Conservation (phyloP, 1,284 basidiomycete species). For the Dichomitus squalens region DNA sequence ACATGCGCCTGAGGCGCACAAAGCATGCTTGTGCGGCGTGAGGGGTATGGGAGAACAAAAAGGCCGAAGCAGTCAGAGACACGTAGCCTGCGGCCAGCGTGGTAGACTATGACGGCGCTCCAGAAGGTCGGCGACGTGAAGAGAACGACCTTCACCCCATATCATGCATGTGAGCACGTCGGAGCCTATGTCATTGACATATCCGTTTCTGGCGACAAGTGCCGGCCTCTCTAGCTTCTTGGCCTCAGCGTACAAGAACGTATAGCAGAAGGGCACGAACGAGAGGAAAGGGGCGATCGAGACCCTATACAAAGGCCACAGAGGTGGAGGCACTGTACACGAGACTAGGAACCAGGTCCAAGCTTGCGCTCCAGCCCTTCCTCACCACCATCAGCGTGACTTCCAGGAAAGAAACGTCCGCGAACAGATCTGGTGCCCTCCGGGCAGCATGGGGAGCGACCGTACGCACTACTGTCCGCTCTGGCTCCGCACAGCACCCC, state of each 20-base stretch:
- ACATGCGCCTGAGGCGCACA: background rate
- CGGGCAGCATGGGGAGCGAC: no score
- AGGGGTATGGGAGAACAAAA: background rate
- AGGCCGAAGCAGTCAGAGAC: background rate
- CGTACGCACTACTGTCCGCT: background rate
- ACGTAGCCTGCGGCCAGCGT: background rate
- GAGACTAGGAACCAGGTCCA: no score
- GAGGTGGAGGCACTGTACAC: background rate
- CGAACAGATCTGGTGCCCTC: no score
- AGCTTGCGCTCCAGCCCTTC: no score
- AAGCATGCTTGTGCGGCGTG: background rate
- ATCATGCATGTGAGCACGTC: background rate
- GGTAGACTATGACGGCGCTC: background rate
- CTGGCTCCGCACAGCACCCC: background rate
- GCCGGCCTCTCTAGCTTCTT: background rate
- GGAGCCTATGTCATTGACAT: background rate
- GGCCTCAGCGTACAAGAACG: background rate
- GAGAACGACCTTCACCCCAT: background rate
- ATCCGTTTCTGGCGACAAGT: background rate
- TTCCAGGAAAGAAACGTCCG: no score
- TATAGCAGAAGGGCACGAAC: background rate
- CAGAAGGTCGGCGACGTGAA: background rate
- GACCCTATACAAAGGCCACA: background rate
- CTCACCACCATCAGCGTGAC: no score
- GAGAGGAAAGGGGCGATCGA: background rate